Percentiles rank a stretch among this genome's conserved stretches.
phyloP scores from a whole-genome alignment of 176 grass and related monocot genomes.

The Elymus sibiricus region DNA sequence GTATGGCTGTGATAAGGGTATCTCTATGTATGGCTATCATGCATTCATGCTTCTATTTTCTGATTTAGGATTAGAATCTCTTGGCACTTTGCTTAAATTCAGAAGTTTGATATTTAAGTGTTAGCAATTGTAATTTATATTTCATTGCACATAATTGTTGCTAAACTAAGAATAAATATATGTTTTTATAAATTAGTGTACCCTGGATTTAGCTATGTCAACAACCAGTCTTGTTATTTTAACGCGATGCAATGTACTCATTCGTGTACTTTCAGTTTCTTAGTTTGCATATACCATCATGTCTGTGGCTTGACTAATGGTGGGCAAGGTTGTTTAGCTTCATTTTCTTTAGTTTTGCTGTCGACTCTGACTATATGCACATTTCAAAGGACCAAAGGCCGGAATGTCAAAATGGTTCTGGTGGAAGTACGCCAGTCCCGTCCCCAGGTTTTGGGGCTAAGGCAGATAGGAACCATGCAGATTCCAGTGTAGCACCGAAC shows the following conservation, averaged over 20 bases:
- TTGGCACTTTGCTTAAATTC: neutral
- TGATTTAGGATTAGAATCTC: neutral
- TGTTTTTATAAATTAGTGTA: too few species aligned
- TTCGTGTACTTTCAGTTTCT: neutral
- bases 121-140: too few species aligned
- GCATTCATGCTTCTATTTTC: neutral
- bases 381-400: conserved; percentile 51
- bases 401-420: conserved; percentile 31
- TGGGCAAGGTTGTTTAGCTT: neutral
- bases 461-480: neutral
- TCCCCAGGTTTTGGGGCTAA: conserved; percentile 23
- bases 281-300: neutral
- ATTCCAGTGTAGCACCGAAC: neutral
- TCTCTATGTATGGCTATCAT: too few species aligned
- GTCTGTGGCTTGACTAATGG: neutral
- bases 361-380: conserved; percentile 67
- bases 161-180: too few species aligned
- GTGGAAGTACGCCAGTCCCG: neutral
- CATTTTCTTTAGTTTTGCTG: conserved; percentile 93
- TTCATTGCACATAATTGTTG: too few species aligned
- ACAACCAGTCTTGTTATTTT: too few species aligned
- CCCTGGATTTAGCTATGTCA: too few species aligned
- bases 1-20: neutral
- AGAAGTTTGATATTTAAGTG: too few species aligned
- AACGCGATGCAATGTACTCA: neutral